Evolutionary conservation across 768 basidiomycete genomes (phyloP).

Genomic region (Lentinula raphanica): DNA sequence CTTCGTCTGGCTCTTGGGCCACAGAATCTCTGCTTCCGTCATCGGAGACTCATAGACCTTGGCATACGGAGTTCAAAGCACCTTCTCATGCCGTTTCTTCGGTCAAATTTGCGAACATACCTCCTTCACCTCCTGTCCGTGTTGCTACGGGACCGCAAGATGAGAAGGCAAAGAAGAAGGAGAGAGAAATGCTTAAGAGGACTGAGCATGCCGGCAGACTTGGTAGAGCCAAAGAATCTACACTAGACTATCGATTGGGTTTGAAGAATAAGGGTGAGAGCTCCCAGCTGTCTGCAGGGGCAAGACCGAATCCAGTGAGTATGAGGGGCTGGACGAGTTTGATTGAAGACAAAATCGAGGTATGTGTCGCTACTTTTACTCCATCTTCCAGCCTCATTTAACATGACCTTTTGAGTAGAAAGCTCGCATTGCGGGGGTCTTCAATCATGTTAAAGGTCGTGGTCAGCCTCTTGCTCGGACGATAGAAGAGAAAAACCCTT

Average conservation of each 20-base stretch:
- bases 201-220: constrained; percentile 51
- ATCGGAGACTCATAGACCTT: constrained; percentile 55
- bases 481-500: constrained; percentile 43
- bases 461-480: constrained; percentile 35
- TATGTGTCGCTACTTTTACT: constrained; percentile 20
- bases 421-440: constrained; percentile 62
- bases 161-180: constrained; percentile 37
- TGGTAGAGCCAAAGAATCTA: constrained; percentile 62
- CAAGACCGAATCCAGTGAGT: constrained; percentile 49
- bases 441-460: constrained; percentile 67
- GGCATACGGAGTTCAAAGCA: constrained; percentile 62
- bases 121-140: constrained; percentile 18
- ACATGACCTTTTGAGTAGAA: too few relatives aligned
- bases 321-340: constrained; percentile 73
- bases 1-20: constrained; percentile 37
- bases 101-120: constrained; percentile 47
- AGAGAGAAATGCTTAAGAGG: constrained; percentile 48
- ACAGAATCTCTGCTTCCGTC: constrained; percentile 51
- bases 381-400: not conserved
- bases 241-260: constrained; percentile 64
- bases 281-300: constrained; percentile 7
- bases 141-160: constrained; percentile 18
- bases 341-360: constrained; percentile 80
- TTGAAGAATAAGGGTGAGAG: constrained; percentile 19
- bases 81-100: constrained; percentile 51